phyloP scores from a whole-genome alignment of 192 early-diverging fungal genomes.

The Backusella morwellensis region DNA sequence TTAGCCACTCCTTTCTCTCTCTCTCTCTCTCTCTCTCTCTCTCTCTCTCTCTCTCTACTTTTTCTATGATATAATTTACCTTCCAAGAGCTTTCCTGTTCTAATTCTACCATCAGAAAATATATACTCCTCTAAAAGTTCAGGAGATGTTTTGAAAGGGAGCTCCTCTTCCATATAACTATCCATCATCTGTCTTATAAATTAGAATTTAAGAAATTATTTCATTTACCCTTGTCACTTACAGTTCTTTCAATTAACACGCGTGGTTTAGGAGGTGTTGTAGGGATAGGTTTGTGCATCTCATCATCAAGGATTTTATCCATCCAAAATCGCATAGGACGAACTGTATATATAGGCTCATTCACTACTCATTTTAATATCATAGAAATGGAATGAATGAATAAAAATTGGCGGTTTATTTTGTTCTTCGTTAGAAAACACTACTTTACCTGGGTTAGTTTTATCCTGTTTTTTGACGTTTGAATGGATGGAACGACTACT shows the following conservation, averaged over 20 bases:
- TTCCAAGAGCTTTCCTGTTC: slow-evolving; percentile 83
- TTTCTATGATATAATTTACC: slow-evolving; percentile 16
- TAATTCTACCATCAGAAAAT: slow-evolving; percentile 70
- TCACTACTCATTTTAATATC: background rate
- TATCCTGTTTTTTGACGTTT: background rate
- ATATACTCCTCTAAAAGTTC: slow-evolving; percentile 79
- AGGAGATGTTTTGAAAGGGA: slow-evolving; percentile 77
- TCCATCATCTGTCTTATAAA: slow-evolving; percentile 49
- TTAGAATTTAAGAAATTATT: background rate
- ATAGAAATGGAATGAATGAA: background rate
- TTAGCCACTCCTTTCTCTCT: background rate
- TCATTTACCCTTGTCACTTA: slow-evolving; percentile 9
- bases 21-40: background rate
- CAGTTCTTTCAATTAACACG: slow-evolving; percentile 22
- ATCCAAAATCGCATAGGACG: slow-evolving; percentile 42
- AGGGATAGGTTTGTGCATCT: slow-evolving; percentile 13
- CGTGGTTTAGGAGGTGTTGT: slow-evolving; percentile 5
- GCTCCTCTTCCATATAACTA: slow-evolving; percentile 72
- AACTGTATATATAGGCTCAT: slow-evolving; percentile 24
- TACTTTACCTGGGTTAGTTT: background rate
- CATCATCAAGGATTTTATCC: slow-evolving; percentile 33
- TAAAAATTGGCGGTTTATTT: background rate
- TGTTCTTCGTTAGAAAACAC: background rate
- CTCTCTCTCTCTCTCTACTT: background rate
- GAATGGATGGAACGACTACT: background rate